These are phyloP conservation scores for Phoma sp. DNA, from an alignment of 2,329 filamentous ascomycete species.

Conservation along the genomic window DNA sequence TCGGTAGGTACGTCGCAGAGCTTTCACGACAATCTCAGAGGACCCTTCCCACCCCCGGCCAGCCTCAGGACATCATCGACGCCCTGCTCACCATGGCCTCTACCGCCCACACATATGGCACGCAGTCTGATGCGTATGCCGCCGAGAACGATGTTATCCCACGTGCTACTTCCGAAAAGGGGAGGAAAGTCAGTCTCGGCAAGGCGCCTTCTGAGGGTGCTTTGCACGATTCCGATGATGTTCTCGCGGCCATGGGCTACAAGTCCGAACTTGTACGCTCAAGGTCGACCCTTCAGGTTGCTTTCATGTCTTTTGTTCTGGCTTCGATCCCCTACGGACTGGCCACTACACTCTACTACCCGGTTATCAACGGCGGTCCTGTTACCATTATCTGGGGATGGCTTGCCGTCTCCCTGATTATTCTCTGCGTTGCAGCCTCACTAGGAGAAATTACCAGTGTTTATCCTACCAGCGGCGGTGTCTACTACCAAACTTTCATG, in stretches of 20 bases:
- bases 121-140: conserved; percentile 43
- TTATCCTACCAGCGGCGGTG: conserved; percentile 77
- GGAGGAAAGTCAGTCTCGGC: conserved; percentile 33
- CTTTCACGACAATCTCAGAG: conserved; percentile 26
- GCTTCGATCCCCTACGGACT: conserved; percentile 77
- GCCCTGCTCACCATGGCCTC: conserved; percentile 24
- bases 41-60: conserved; percentile 15
- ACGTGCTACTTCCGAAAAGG: conserved; percentile 28
- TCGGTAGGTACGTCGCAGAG: conserved; percentile 17
- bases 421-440: conserved; percentile 70
- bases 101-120: conserved; percentile 36
- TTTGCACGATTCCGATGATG: conserved; percentile 62
- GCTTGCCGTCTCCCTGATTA: conserved; percentile 71
- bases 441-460: conserved; percentile 77
- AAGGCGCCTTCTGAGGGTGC: conserved; percentile 34
- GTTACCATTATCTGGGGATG: conserved; percentile 76
- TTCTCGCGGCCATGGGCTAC: conserved; percentile 70
- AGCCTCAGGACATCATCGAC: conserved; percentile 16
- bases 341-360: conserved; percentile 72
- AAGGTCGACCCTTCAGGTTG: conserved; percentile 71
- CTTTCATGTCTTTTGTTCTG: conserved; percentile 78
- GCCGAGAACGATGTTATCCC: conserved; percentile 39
- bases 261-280: conserved; percentile 68
- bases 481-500: conserved; percentile 82
- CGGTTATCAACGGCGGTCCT: conserved; percentile 69